Evolutionary conservation across 495 filamentous ascomycete genomes (phyloP).

Genomic region (Podospora appendiculata): DNA sequence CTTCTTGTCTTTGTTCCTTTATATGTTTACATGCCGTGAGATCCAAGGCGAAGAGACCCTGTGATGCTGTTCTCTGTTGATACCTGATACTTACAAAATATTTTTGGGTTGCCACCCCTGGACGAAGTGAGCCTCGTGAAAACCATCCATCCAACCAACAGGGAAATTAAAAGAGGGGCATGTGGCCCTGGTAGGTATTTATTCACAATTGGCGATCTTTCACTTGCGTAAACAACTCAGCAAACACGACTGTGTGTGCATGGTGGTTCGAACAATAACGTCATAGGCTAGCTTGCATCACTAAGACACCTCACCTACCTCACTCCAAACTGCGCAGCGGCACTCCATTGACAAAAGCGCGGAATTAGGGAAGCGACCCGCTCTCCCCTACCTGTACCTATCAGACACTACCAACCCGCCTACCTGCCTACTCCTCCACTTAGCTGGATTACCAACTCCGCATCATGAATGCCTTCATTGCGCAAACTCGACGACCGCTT

Average conservation of each 20-base stretch:
- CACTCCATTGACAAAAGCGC: background rate
- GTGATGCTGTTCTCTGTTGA: no score
- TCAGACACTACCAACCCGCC: background rate
- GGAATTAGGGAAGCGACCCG: no score
- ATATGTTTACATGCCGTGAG: no score
- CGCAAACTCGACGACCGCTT: slow-evolving; percentile 6
- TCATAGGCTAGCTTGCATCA: background rate
- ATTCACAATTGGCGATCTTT: background rate
- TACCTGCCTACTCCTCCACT: background rate
- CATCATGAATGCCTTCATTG: slow-evolving; percentile 24
- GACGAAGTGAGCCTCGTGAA: no score
- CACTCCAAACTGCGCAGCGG: no score
- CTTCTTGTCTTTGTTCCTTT: no score
- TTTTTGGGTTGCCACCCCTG: no score
- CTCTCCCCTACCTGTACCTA: background rate
- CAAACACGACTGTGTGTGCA: no score
- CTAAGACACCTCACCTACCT: background rate
- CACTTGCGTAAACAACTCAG: background rate
- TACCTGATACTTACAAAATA: no score
- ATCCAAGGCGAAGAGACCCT: no score
- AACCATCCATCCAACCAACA: no score
- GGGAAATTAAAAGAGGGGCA: background rate
- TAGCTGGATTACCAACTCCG: background rate
- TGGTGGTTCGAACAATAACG: background rate
- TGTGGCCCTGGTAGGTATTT: background rate